Percentiles rank a stretch among this genome's conserved stretches.
These are phyloP conservation scores for Priceomyces haplophilus DNA, from an alignment of 805 yeast genomes.

Conservation along the genomic window DNA sequence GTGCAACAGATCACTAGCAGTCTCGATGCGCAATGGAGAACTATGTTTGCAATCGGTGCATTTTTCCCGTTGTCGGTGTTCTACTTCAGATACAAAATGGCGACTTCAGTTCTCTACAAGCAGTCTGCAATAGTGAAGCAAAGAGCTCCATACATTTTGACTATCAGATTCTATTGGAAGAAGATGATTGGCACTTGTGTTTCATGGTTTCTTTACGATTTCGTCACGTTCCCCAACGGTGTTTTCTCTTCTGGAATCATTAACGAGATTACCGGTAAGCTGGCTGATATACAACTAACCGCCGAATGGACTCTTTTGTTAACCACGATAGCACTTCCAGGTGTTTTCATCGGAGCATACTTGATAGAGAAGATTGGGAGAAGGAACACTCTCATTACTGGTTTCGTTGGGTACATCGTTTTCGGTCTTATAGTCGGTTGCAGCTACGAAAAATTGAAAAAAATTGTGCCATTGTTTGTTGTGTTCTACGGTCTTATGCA, in stretches of 20 bases:
- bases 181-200: constrained; percentile 67
- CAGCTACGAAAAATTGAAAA: constrained; percentile 52
- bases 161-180: constrained; percentile 64
- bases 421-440: constrained; percentile 71
- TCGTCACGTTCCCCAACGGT: constrained; percentile 78
- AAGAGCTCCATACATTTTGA: constrained; percentile 51
- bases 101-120: constrained; percentile 60
- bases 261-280: constrained; percentile 40
- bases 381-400: constrained; percentile 66
- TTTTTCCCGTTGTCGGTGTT: constrained; percentile 71
- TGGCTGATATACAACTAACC: constrained; percentile 46
- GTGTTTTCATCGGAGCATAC: constrained; percentile 66
- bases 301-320: constrained; percentile 75
- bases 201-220: constrained; percentile 79
- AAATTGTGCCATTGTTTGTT: constrained; percentile 61
- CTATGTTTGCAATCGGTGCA: constrained; percentile 61
- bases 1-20: constrained; percentile 56
- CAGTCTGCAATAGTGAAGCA: constrained; percentile 56
- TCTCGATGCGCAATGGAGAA: constrained; percentile 63
- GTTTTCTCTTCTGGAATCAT: constrained; percentile 61
- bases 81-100: constrained; percentile 69
- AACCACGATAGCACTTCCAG: constrained; percentile 67
- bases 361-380: constrained; percentile 66
- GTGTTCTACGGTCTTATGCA: constrained; percentile 72
- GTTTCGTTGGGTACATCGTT: constrained; percentile 67